Base-by-base conservation (phyloP, 352 stramenopile genomes). In the Aphanomyces astaci region DNA sequence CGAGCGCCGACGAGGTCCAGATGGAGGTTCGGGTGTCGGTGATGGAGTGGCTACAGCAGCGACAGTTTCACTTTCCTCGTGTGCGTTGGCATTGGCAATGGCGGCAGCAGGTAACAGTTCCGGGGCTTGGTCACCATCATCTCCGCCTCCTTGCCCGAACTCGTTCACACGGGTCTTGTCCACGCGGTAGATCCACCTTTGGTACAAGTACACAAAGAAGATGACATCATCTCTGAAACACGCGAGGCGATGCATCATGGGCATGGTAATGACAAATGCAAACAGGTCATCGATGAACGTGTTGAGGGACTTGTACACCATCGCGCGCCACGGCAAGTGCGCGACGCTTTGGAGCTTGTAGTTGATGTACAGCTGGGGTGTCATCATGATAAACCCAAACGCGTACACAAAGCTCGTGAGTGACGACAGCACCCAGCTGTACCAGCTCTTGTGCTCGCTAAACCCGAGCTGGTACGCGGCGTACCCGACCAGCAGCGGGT, bases 321-420 rank as follows among this genome's bases (percentile, higher is more conserved):
- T 96, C 24, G 96, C 93, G 71, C 94, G 88, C 96, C 97, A 99
- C 45, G 97, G 96, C 64, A 99, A 78, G 72, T 98, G 92, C 9
- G 93, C 94, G 49, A 98, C 94, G 52, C 80, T 96, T 83, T 99
- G 97, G 70, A 99, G 88, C 76, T 98, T 98, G 87, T 98, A 98
- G 74, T 99, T 99, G 74, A 98, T 98, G 75, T 98, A 98, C 17
- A 98, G 72, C 78, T 98, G 96, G 64, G 96, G 96, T 36, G 95
- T 98, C 96, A 99, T 98, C 88, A 98, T 98, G 73, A 99, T 97
- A 73, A 99, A 98, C n/a, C 96, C 96, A 74, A 99, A 98, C 66
- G 95, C 94, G 74, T 99, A 99, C 39, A 99, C 96, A 69, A 98
- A 98, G 60, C 95, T 97, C 52, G 95, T 98, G 24, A 98, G 84